Evolutionary conservation across 805 yeast genomes (phyloP), one percentile per base, ranked within the genome.

Genomic region (Lachancea sp.): DNA sequence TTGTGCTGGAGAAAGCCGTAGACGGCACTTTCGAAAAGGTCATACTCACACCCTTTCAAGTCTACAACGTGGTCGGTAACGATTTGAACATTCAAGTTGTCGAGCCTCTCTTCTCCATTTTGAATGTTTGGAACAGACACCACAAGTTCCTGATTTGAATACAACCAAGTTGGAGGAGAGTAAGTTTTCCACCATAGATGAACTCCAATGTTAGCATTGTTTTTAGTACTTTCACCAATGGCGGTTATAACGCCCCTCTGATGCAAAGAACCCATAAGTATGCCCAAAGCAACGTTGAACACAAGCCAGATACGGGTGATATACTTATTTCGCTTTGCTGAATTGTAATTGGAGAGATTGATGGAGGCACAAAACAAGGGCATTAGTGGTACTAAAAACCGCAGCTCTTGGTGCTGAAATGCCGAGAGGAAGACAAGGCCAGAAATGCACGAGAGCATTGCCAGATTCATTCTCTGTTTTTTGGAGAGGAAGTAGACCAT

Each of bases 111-210:
- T 9, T 45, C 47, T 19, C 54, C 54, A 41, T 61, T 31, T 8
- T 41, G 45, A 12, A 54, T 40, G 13, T 47, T 52, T 1, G 58
- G 50, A 5, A 62, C 56, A 8, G 60, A 53, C n/a, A 42, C 52
- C 10, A 43, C 48, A 20, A 67, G 41, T 12, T 55, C 48, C 0
- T 45, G 4, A 36, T 59, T 58, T 20, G 62, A 59, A 39, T 83
- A 66, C 46, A 91, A 61, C 95, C 96, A 93, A 3, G 87, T 75
- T 2, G 99, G 98, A 0, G 98, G 97, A 3, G 87, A 77, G 55
- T 91, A 93, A 0, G 96, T 88, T 61, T 88, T 80, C 98, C 98
- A 91, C 88, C 95, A 91, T 4, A 91, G 57, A 30, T 78, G 74
- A 0, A 78, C 67, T 0, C 72, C 64, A 2, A 61, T 44, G 2